Percentiles rank a stretch among this genome's conserved stretches.
These are phyloP conservation scores for Neoboletus brunneissimus DNA, from an alignment of 768 basidiomycete species.

Conservation along the genomic window DNA sequence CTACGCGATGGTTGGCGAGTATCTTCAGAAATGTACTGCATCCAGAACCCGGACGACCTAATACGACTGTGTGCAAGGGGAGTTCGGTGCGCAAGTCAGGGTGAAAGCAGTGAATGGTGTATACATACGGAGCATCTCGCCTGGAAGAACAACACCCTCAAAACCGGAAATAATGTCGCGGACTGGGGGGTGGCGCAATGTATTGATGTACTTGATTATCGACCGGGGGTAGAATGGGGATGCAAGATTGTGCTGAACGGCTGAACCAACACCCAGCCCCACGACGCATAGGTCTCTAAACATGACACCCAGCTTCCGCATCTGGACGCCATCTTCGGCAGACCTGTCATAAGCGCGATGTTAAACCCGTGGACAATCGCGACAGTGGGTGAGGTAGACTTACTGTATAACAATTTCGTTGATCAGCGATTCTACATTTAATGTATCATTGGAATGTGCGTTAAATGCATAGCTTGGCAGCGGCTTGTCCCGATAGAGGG, in stretches of 20 bases:
- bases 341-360: conserved; percentile 23
- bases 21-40: conserved; percentile 52
- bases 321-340: conserved; percentile 30
- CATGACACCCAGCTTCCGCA: conserved; percentile 47
- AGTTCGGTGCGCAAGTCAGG: not conserved
- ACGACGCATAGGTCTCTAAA: conserved; percentile 53
- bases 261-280: conserved; percentile 43
- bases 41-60: conserved; percentile 76
- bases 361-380: not conserved
- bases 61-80: conserved; percentile 51
- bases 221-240: conserved; percentile 49
- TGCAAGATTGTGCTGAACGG: conserved; percentile 50
- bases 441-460: not conserved
- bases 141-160: conserved; percentile 61
- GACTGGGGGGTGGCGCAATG: conserved; percentile 47
- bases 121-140: conserved; percentile 72
- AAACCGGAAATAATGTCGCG: conserved; percentile 62
- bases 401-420: conserved; percentile 14
- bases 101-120: conserved; percentile 14
- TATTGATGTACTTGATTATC: conserved; percentile 38
- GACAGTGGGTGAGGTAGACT: not conserved
- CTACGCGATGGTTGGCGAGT: conserved; percentile 43
- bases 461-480: not conserved
- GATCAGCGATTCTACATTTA: conserved; percentile 16
- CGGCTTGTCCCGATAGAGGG: not conserved